Base-by-base conservation (phyloP, 306 rosid genomes). In the Gillenia trifoliata region DNA sequence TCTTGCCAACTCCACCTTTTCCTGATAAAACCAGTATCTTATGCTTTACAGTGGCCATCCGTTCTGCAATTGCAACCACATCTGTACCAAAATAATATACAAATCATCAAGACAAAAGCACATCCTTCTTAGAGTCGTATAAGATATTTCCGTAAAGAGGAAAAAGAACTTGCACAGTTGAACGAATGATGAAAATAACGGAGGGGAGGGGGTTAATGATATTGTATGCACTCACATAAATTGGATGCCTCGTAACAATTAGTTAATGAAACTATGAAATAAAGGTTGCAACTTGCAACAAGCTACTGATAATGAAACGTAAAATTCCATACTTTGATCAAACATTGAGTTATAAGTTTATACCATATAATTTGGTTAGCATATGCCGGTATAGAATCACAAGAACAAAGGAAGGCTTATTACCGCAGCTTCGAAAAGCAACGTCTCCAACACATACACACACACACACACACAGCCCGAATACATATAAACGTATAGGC, bases 1-100 rank as follows among this genome's bases (percentile, higher is more conserved):
- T 94, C 93, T 94, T 91, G 52, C 98, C 97, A 68, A 94, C 98
- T 66, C 98, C 97, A 70, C 98, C 98, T 49, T 94, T 94, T 67
- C 98, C 97, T 1, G 98, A 94, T 64, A 94, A 77, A 74, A 94
- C 86, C 63, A 94, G 78, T 77, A 91, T 94, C 85, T 91, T 94
- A 82, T 91, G 97, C 87, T 91, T 94, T 49, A 91, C 97, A n/a
- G 91, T 86, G 13, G 96, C 92, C 98, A 94, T 88, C 76, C 97
- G 81, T 79, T 91, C 98, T 15, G 89, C 93, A 77, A 94, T 90
- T 33, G 90, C 82, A 82, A 88, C 89, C 75, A 91, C 77, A 75
- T 89, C 97, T 94, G 91, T 69, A 80, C 13, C 81, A 73, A 81
- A 70, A 82, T 33, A 69, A 17, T 31, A 26, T 8, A 19, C 28